phyloP scores from a whole-genome alignment of 176 grass and related monocot genomes.

The Cocos nucifera region DNA sequence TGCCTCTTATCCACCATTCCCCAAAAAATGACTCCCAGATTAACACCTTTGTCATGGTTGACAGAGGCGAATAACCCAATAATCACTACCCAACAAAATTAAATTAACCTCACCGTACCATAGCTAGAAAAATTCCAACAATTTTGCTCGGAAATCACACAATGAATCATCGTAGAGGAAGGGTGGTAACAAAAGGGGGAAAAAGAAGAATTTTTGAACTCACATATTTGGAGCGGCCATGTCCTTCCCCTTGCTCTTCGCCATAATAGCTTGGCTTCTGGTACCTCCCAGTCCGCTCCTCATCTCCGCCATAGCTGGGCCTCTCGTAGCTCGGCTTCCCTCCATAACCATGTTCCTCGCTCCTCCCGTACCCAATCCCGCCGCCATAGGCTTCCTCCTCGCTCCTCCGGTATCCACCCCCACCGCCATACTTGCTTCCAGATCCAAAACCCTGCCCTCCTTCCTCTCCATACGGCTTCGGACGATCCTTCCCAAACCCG shows the following conservation, averaged over 20 bases:
- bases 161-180: slow-evolving; percentile 4
- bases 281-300: background rate
- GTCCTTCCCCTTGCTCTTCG: background rate
- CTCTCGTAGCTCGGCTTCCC: slow-evolving; percentile 29
- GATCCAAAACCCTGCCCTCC: slow-evolving; percentile 16
- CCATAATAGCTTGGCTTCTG: background rate
- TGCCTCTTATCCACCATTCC: no score
- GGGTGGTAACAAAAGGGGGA: background rate
- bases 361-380: slow-evolving; percentile 9
- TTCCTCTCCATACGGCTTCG: slow-evolving; percentile 7
- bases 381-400: slow-evolving; percentile 33
- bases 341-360: slow-evolving; percentile 10
- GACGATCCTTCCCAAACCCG: slow-evolving; percentile 16
- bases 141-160: no score
- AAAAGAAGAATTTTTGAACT: background rate
- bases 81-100: no score
- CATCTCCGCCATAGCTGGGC: slow-evolving; percentile 24
- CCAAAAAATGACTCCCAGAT: no score
- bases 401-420: slow-evolving; percentile 19
- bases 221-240: background rate
- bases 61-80: no score
- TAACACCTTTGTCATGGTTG: no score
- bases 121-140: no score
- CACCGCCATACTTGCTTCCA: slow-evolving; percentile 15
- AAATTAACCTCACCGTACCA: no score